Evolutionary conservation across 768 basidiomycete genomes (phyloP).

Genomic region (Tubosaeta brunneosetosa): DNA sequence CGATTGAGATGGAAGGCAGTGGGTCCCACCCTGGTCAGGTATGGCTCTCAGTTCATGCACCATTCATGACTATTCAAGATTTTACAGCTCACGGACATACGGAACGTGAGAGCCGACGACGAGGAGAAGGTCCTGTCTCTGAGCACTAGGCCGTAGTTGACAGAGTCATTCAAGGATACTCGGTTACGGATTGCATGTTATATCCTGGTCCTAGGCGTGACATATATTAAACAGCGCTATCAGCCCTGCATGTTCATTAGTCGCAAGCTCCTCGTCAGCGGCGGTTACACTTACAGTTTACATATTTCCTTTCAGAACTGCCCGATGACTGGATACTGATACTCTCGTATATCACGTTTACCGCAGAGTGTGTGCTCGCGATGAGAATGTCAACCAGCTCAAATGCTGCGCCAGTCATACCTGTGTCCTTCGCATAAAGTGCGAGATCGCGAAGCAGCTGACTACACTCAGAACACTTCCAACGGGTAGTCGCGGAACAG

Average conservation of each 20-base stretch:
- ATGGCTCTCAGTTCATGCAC: no score
- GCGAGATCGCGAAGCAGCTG: slow-evolving; percentile 59
- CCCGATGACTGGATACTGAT: slow-evolving; percentile 57
- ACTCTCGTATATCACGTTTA: slow-evolving; percentile 86
- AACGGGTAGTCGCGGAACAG: slow-evolving; percentile 75
- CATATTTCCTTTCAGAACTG: slow-evolving; percentile 54
- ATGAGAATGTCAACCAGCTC: slow-evolving; percentile 81
- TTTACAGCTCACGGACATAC: no score
- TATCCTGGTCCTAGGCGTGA: slow-evolving; percentile 62
- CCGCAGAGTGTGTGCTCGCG: slow-evolving; percentile 78
- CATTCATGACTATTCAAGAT: no score
- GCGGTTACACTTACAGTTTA: slow-evolving; percentile 55
- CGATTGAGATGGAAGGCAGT: no score
- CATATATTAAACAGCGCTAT: slow-evolving; percentile 77
- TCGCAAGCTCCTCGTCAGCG: not conserved
- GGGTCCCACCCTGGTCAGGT: no score
- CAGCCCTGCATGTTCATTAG: slow-evolving; percentile 48
- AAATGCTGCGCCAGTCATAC: slow-evolving; percentile 53
- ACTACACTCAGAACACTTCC: slow-evolving; percentile 79
- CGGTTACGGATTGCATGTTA: no score
- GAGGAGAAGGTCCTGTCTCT: no score
- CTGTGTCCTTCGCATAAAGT: slow-evolving; percentile 42
- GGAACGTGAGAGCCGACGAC: no score
- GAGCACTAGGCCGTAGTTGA: no score
- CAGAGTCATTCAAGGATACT: no score